Evolutionary conservation across 2,329 filamentous ascomycete species (phyloP), one percentile per base, ranked within the genome.

Genomic region (Aspergillus puulaauensis): DNA sequence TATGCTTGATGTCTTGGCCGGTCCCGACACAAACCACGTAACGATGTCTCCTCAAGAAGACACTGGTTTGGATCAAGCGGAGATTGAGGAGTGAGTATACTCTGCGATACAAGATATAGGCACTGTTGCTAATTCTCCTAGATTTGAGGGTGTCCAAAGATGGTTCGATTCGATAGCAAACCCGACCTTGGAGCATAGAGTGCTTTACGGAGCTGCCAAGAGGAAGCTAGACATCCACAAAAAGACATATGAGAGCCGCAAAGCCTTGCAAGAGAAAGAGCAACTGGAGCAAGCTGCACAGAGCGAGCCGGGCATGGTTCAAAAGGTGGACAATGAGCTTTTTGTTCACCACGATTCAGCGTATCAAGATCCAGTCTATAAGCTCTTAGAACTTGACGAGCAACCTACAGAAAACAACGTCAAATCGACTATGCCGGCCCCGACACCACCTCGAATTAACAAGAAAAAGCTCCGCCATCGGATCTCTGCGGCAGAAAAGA

Each of bases 401-500:
- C 15, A 17, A 21, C 21, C 31, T 19, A 6, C 8, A 5, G 6
- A 27, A 27, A 27, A 40, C 6, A 21, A 33, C 27, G 23, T 12
- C 9, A n/a, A 40, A 7, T 21, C 23, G n/a, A 33, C 14, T 4
- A 8, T 15, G 17, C 23, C 14, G 23, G 14, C 23, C 5, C 23
- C 23, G 24, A n/a, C 2, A 15, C 21, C 12, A 3, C 14, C 12
- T 44, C 4, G 6, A 3, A 50, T 31, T 11, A 31, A 52, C 35
- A 57, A 45, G 27, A 17, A 37, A 35, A 54, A 58, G 40, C 27
- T 7, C 21, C 9, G 44, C 3, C 64, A 65, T 19, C 57, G 48
- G 17, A 35, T 64, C 4, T 61, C 61, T 11, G 61, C 58, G 2
- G 58, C 56, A 2, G 64, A 65, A 21, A 59, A 53, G 23, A 24